A percentile compares a stretch with the other conserved stretches of the same genome.
phyloP scores from a whole-genome alignment of 176 grass and related monocot species.

The Elymus sibiricus region DNA sequence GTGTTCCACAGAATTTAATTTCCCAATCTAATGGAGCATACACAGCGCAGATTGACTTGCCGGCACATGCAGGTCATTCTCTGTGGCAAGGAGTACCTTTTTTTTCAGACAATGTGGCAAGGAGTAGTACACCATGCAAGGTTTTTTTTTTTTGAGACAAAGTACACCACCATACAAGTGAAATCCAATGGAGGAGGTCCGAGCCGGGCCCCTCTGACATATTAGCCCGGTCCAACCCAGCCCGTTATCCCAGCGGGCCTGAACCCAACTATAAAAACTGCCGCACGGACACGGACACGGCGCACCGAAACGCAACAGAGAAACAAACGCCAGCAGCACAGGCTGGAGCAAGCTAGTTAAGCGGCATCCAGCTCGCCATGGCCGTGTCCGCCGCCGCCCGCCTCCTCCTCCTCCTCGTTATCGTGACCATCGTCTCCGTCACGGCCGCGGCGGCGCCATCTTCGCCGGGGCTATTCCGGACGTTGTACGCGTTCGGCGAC shows the following conservation, averaged over 20 bases:
- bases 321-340: no score
- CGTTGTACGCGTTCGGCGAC: conserved; percentile 89
- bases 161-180: no score
- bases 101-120: no score
- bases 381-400: neutral
- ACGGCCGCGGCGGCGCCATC: no score
- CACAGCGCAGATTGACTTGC: neutral
- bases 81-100: no score
- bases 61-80: neutral
- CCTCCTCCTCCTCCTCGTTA: accelerated
- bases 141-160: no score
- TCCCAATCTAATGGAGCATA: no score
- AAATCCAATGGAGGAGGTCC: neutral
- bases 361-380: neutral
- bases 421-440: neutral
- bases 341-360: neutral
- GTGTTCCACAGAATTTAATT: no score
- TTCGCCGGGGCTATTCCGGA: conserved; percentile 22
- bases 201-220: no score
- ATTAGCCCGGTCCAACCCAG: no score
- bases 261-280: conserved; percentile 2
- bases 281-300: neutral
- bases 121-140: no score
- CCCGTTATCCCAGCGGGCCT: neutral
- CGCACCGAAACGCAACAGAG: no score